phyloP scores from a whole-genome alignment of 2,329 filamentous ascomycete genomes.

The Fusarium sororula region DNA sequence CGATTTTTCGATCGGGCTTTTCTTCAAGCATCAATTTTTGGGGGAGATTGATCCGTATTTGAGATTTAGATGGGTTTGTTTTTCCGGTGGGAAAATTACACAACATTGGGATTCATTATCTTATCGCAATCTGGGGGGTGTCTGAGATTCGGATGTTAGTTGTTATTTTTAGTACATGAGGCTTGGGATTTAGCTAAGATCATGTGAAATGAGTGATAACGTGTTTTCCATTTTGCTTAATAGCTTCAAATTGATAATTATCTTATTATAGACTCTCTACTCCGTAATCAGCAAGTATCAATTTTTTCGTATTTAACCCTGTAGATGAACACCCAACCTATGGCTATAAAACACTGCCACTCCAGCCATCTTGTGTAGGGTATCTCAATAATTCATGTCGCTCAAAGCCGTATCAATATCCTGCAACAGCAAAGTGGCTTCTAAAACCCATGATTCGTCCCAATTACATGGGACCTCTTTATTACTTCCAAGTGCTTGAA shows the following conservation, averaged over 20 bases:
- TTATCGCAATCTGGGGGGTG: neutral
- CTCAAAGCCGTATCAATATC: neutral
- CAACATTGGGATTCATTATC: fast-evolving
- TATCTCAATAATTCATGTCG: neutral
- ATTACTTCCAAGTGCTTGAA: conserved; percentile 58
- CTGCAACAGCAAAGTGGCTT: no score
- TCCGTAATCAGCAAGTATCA: neutral
- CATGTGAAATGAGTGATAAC: neutral
- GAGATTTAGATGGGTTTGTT: neutral
- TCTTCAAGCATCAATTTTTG: neutral
- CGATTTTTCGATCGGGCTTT: neutral
- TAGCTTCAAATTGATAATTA: no score
- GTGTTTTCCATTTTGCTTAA: no score
- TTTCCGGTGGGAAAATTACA: neutral
- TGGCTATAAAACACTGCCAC: fast-evolving
- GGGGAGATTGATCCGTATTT: neutral
- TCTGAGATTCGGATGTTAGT: fast-evolving
- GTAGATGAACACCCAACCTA: fast-evolving
- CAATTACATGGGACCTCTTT: fast-evolving
- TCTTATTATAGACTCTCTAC: no score
- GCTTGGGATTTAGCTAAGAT: neutral
- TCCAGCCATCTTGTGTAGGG: neutral
- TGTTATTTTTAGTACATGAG: neutral
- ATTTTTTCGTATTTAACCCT: fast-evolving
- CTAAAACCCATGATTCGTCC: no score